Evolutionary conservation across 2,329 filamentous ascomycete species (phyloP).

Genomic region (Emmonsiellopsis sp.): DNA sequence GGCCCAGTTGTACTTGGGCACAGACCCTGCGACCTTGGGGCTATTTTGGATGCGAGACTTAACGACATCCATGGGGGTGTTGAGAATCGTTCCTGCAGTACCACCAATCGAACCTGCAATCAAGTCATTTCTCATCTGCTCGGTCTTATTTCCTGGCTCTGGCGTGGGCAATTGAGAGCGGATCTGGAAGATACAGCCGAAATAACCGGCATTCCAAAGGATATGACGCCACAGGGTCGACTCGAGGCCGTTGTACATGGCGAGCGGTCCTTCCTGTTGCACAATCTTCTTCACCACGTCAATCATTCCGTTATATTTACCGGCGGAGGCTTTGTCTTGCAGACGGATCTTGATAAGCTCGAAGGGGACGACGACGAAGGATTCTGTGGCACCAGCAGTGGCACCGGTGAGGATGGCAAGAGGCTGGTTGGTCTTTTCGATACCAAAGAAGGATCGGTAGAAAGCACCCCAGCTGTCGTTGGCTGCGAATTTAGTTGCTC

Average conservation of each 20-base stretch:
- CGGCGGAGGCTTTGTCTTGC: conserved; percentile 87
- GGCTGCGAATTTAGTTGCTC: conserved; percentile 96
- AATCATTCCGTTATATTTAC: conserved; percentile 52
- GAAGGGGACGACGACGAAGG: conserved; percentile 95
- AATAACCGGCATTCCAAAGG: conserved; percentile 92
- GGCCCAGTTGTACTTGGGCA: conserved; percentile 98
- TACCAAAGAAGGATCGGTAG: conserved; percentile 79
- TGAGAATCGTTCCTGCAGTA: conserved; percentile 81
- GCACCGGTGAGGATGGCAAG: conserved; percentile 91
- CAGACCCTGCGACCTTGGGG: conserved; percentile 66
- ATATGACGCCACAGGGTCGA: conserved; percentile 94
- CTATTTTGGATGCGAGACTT: conserved; percentile 98
- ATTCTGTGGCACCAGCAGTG: conserved; percentile 87
- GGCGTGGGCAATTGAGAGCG: conserved; percentile 71
- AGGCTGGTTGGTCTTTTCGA: conserved; percentile 79
- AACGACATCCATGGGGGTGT: conserved; percentile 95
- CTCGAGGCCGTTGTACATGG: conserved; percentile 94
- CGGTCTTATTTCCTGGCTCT: conserved; percentile 59
- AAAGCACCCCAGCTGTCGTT: conserved; percentile 97
- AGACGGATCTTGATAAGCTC: conserved; percentile 97
- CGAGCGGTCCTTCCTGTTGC: conserved; percentile 70
- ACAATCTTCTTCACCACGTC: conserved; percentile 59
- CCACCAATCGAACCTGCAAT: conserved; percentile 81
- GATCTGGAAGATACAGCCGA: conserved; percentile 97
- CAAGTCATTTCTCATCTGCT: conserved; percentile 79